Percentiles rank a stretch among this genome's conserved stretches.
phyloP scores from a whole-genome alignment of 2,329 filamentous ascomycete species.

The Diaporthe ampelina region DNA sequence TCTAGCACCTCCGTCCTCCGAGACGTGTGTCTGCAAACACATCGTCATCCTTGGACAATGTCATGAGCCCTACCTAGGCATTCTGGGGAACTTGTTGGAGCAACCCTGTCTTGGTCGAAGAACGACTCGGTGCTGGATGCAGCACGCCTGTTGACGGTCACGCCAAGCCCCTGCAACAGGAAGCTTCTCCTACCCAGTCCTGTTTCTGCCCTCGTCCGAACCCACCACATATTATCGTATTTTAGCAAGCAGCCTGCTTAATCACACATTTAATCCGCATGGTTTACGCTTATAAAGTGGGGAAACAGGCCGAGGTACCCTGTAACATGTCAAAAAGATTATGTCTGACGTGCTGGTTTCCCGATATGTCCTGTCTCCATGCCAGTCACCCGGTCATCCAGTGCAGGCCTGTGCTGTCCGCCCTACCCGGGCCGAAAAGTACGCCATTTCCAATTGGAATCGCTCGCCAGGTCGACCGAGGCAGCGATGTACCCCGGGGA shows the following conservation, averaged over 20 bases:
- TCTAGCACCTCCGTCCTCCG: conserved; percentile 10
- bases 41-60: background rate
- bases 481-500: conserved; percentile 6
- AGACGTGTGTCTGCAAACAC: background rate
- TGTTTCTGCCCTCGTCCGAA: conserved; percentile 16
- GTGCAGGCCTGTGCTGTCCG: conserved; percentile 7
- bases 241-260: conserved; percentile 13
- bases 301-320: background rate
- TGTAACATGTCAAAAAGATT: conserved; percentile 15
- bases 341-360: conserved; percentile 24
- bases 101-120: background rate
- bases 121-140: conserved; percentile 31
- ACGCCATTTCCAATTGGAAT: background rate
- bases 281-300: conserved; percentile 29
- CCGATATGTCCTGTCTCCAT: conserved; percentile 11
- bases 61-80: background rate
- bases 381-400: background rate
- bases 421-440: conserved; percentile 17
- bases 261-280: conserved; percentile 29
- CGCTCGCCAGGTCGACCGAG: background rate
- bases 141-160: background rate
- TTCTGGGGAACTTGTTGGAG: conserved; percentile 16
- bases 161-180: conserved; percentile 14
- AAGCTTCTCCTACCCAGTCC: conserved; percentile 23
- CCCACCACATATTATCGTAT: conserved; percentile 4